phyloP scores from a whole-genome alignment of 139 green algal genomes.

The Closterium sp. region DNA sequence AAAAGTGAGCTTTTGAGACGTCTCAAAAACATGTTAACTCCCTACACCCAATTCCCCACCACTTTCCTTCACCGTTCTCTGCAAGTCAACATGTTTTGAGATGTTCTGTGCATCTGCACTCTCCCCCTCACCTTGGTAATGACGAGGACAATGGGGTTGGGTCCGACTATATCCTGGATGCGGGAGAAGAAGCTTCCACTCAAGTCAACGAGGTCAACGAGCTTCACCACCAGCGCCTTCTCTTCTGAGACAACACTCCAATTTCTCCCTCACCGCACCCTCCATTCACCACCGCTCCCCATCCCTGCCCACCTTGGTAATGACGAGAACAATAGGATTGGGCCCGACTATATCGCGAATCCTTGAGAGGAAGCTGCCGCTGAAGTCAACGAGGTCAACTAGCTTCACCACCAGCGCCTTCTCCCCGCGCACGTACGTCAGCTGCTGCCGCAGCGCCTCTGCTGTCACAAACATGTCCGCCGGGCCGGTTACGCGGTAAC shows the following conservation, averaged over 20 bases:
- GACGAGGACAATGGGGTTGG: constrained; percentile 74
- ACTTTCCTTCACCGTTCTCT: no score
- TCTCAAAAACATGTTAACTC: no score
- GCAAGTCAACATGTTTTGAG: no score
- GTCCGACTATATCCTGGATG: constrained; percentile 82
- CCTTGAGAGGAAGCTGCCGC: constrained; percentile 68
- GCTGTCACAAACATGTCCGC: constrained; percentile 41
- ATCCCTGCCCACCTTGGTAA: constrained; percentile 74
- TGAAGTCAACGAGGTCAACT: constrained; percentile 80
- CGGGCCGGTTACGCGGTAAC: constrained; percentile 26
- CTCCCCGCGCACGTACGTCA: constrained; percentile 23
- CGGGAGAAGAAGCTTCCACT: constrained; percentile 69
- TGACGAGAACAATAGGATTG: constrained; percentile 92
- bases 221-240: constrained; percentile 42
- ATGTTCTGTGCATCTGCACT: no score
- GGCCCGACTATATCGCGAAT: constrained; percentile 83
- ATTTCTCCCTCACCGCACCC: no score
- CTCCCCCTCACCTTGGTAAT: no score
- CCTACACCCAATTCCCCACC: no score
- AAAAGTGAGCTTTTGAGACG: no score
- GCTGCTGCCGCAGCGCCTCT: constrained; percentile 36
- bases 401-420: constrained; percentile 45
- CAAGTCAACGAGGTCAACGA: constrained; percentile 80
- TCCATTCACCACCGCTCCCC: no score
- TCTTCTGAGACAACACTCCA: background rate